Evolutionary conservation across 2,329 filamentous ascomycete species (phyloP).

Genomic region (Endoconidiophora polonica): DNA sequence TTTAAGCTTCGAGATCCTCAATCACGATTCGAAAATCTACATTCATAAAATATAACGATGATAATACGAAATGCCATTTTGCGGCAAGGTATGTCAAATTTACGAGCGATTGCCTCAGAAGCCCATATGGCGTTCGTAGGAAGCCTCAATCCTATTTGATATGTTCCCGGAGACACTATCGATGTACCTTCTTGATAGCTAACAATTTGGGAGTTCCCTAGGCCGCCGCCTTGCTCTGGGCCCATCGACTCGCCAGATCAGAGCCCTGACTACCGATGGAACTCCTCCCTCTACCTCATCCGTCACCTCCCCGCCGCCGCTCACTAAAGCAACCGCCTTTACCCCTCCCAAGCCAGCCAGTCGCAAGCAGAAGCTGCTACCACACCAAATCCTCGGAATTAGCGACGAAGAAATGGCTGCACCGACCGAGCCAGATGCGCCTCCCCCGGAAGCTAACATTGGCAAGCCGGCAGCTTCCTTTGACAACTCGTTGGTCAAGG

Average conservation of each 20-base stretch:
- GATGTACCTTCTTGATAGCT: background rate
- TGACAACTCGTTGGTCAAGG: constrained; percentile 11
- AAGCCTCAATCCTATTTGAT: background rate
- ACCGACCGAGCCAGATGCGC: too few species aligned
- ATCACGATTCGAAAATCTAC: too few species aligned
- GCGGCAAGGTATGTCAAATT: constrained; percentile 33
- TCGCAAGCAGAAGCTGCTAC: background rate
- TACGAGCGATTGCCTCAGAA: too few species aligned
- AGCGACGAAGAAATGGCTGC: too few species aligned
- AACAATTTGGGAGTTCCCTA: background rate
- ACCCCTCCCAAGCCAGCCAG: background rate
- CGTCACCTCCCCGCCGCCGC: background rate
- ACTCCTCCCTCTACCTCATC: background rate
- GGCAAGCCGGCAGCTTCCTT: constrained; percentile 10
- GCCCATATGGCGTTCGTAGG: background rate
- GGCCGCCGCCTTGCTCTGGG: constrained; percentile 7
- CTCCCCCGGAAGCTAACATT: too few species aligned
- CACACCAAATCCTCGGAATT: too few species aligned
- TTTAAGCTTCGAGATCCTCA: background rate
- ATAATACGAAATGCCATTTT: constrained; percentile 36
- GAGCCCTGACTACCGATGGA: constrained; percentile 2
- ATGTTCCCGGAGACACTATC: background rate
- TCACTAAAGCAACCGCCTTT: background rate
- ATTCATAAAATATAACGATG: constrained; percentile 22
- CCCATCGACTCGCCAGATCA: background rate